Evolutionary conservation across 192 early-diverging fungal species (phyloP).

Genomic region (Funneliformis mosseae): DNA sequence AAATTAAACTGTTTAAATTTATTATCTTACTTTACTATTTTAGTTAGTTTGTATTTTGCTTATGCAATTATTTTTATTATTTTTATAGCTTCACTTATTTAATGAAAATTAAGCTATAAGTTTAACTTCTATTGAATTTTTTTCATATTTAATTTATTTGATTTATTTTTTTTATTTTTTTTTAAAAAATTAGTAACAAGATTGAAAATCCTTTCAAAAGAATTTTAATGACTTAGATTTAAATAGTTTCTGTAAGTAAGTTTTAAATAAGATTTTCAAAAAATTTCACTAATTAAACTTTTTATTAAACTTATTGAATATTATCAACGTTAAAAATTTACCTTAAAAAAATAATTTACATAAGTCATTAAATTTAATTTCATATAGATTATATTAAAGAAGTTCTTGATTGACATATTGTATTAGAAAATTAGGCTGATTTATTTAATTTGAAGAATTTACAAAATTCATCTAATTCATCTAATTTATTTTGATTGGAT

Average conservation of each 20-base stretch:
- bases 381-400: too few species aligned
- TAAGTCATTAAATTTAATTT: too few species aligned
- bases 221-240: conserved; percentile 74
- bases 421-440: too few species aligned
- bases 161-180: background rate
- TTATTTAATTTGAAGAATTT: too few species aligned
- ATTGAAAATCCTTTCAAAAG: conserved; percentile 92
- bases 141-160: background rate
- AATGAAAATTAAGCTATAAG: conserved; percentile 71
- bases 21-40: conserved; percentile 79
- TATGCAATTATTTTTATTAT: conserved; percentile 70
- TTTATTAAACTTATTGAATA: background rate
- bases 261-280: conserved; percentile 5
- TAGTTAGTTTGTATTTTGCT: conserved; percentile 59
- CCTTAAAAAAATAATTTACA: too few species aligned
- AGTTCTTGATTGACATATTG: too few species aligned
- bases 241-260: conserved; percentile 56
- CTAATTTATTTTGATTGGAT: too few species aligned
- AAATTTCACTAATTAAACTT: background rate
- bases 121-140: background rate
- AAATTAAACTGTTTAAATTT: conserved; percentile 76
- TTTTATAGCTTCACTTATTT: conserved; percentile 70
- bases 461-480: too few species aligned
- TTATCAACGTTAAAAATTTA: too few species aligned
- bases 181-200: conserved; percentile 67